Base-by-base conservation (phyloP, 257 asterid species). In the Phtheirospermum japonicum region DNA sequence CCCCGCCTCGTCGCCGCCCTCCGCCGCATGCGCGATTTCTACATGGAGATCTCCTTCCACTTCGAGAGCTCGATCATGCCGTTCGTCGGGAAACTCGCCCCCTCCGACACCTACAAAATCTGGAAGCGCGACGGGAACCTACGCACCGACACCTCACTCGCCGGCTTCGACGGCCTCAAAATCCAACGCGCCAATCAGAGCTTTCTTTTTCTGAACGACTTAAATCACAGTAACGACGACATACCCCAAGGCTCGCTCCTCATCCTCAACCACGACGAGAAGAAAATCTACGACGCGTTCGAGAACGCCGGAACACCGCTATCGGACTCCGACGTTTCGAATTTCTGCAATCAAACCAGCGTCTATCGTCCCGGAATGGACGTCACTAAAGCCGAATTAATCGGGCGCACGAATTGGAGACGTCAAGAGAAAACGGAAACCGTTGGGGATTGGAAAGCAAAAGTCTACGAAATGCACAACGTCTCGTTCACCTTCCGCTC, bases 11-110 rank as follows among this genome's bases (percentile, higher is more conserved):
- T 87, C 34, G 82, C 86, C 28, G 91, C 74, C 2, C 87, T 92
- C 49, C 93, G 84, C 4, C 83, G 95, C 4, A 92, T 89, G 99
- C 83, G 97, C 17, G 99, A 89, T 55, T 92, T 92, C 73, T 92
- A 92, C 66, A 89, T 89, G 99, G 99, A 92, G 80, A 92, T 92
- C 28, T 80, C 90, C 0, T 92, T 92, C 51, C 97, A 89, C 16
- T 92, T 92, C 64, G 99, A 92, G 82, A 92, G 97, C 82, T 86
- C 99, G 0, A 79, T 92, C 28, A 91, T 92, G 8, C 99, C 99
- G 4, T 86, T 92, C 60, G 89, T 89, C 16, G 97, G 95, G 0
- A 92, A 85, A 74, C 82, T 92, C 4, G 95, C 99, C 2, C 99
- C 99, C 23, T 92, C 99, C 1, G 99, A 92, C 30, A 92, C 99